A percentile compares a stretch with the other conserved stretches of the same genome.
Evolutionary conservation across 2,329 filamentous ascomycete genomes (phyloP).

Genomic region (Sclerotinia borealis): DNA sequence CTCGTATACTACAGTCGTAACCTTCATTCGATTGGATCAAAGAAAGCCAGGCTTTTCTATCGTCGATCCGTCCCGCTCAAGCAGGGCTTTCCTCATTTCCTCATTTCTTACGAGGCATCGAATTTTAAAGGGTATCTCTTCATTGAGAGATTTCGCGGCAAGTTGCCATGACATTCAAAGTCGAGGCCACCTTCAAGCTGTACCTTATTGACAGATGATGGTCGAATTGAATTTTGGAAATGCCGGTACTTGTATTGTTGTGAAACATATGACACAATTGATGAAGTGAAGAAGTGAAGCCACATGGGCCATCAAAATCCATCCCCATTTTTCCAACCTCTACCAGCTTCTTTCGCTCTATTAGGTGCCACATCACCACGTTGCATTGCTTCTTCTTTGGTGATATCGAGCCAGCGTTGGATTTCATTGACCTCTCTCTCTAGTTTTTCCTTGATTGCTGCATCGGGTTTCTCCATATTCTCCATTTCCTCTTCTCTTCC

Average conservation of each 20-base stretch:
- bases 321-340: slow-evolving; percentile 22
- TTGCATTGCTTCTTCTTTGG: slow-evolving; percentile 19
- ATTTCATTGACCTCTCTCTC: slow-evolving; percentile 16
- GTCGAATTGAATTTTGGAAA: neutral
- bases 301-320: slow-evolving; percentile 7
- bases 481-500: neutral
- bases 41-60: neutral
- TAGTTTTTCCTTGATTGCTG: slow-evolving; percentile 14
- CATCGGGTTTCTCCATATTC: slow-evolving; percentile 12
- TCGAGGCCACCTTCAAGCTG: neutral
- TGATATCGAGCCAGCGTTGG: slow-evolving; percentile 16
- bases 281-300: neutral
- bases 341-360: slow-evolving; percentile 22
- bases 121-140: neutral
- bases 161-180: neutral
- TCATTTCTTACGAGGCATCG: neutral
- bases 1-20: neutral
- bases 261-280: neutral
- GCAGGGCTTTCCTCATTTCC: neutral
- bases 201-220: neutral
- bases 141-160: neutral
- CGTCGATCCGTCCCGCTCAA: neutral
- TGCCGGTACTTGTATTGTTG: too few relatives aligned
- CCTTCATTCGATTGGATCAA: neutral
- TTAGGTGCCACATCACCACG: slow-evolving; percentile 21